Evolutionary conservation across 1,284 basidiomycete species (phyloP), one percentile per base, ranked within the genome.

Genomic region (Sporisorium exsertum): DNA sequence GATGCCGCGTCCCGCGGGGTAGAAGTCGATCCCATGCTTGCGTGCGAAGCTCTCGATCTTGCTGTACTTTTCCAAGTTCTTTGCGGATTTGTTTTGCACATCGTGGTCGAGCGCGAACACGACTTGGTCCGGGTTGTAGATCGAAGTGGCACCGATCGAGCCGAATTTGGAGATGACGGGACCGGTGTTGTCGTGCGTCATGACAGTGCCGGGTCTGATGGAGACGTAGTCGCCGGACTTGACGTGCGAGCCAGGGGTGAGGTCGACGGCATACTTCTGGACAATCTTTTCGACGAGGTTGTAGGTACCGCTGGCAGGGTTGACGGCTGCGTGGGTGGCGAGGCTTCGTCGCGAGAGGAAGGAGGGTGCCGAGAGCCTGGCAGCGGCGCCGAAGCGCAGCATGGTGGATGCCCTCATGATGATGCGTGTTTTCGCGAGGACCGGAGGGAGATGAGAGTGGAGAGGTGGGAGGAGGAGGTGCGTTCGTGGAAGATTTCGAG

Each of bases 31-130:
- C 12, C 89, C 89, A 78, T 98, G 92, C 65, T 90, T 87, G 50
- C 94, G 90, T 4, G 95, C 95, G 83, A 98, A 99, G 1, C 90
- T 89, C 85, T 98, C 95, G 69, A 99, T 99, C 64, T 90, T 90
- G 43, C 92, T 90, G 86, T 99, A 99, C 86, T 99, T 99, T 24
- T 91, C 88, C 26, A 98, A 88, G 86, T 99, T 99, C 84, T 95
- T 96, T n/a, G 90, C 86, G 0, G 94, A 92, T 85, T 93, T 93
- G 88, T 99, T 99, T 86, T 99, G 96, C 0, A 99, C 95, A 84
- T 99, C 97, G 86, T 99, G 96, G 85, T 99, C 96, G 45, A 99
- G 90, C 2, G 96, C 95, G 87, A 97, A 98, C 40, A 99, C 95
- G 5, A 93, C 92, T 83, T 97, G 95, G 51, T 88, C 88, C 3